Base-by-base conservation (phyloP, 768 basidiomycete genomes). In the Tricholoma terreum region DNA sequence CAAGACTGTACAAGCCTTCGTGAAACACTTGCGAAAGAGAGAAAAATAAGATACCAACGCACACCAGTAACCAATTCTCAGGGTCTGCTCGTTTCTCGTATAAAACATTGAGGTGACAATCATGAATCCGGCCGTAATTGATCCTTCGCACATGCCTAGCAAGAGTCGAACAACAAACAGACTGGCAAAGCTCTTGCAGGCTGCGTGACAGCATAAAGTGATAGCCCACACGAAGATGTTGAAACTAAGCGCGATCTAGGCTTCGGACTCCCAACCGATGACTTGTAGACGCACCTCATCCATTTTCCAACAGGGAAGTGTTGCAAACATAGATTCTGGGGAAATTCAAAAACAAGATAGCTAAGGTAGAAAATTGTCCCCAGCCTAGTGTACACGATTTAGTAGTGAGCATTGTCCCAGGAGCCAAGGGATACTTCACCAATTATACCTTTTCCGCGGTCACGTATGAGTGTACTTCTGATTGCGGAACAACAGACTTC, bases 41-140 rank as follows among this genome's bases (percentile, higher is more conserved):
- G 52, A 31, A 22, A n/a, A 36, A 4, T n/a, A n/a, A 3, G 4
- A 33, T 36, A 30, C n/a, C 3, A 6, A 74, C 86, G 71, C 67
- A 89, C 88, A 89, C 86, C 86, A 90, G 64, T 87, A 89, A 3
- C 89, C 88, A 17, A 90, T 81, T 10, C 89, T 74, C 38, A 80
- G 60, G 0, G 86, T 89, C 63, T 88, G 86, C 61, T 90, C 89
- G 6, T 69, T 82, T 51, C 85, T 79, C 0, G 87, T 89, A 63
- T 90, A 90, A 63, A 90, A 90, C 88, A 90, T 89, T 27, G 84
- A 82, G 36, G 76, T 87, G 55, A 90, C 84, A 50, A 90, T 86
- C 79, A 90, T 70, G 68, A 91, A 89, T 0, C 88, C 89, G 1
- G 90, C 84, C 0, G 89, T 90, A 61, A 87, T 83, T 4, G 76